Percentiles rank a stretch among this genome's conserved stretches.
Conservation (phyloP, 768 basidiomycete genomes). For the Pisolithus marmoratus region DNA sequence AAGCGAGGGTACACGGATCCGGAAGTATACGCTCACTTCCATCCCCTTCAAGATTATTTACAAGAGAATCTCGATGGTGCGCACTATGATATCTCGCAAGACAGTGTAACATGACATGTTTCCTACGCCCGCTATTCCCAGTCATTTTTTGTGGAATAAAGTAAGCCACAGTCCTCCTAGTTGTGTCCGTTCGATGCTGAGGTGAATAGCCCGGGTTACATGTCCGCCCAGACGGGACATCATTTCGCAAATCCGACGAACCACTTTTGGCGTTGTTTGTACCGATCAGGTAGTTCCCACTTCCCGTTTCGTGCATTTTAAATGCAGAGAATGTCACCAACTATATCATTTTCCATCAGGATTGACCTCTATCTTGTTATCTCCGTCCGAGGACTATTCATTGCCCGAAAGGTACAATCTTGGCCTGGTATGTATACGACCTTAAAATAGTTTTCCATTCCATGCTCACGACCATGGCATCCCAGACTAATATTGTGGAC, state of each 20-base stretch:
- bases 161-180: constrained; percentile 31
- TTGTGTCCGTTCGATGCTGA: not conserved
- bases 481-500: constrained; percentile 70
- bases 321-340: not conserved
- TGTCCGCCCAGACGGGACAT: constrained; percentile 65
- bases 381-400: constrained; percentile 53
- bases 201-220: constrained; percentile 53
- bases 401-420: constrained; percentile 54
- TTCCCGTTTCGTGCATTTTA: not conserved
- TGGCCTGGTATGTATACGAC: constrained; percentile 51
- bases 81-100: too few species aligned
- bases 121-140: constrained; percentile 20
- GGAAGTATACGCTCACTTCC: constrained; percentile 47
- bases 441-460: not conserved
- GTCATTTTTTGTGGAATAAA: constrained; percentile 87
- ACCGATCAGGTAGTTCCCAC: constrained; percentile 48
- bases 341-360: constrained; percentile 30
- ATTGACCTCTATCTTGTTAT: constrained; percentile 47
- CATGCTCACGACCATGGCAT: not conserved
- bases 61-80: constrained; percentile 51
- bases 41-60: constrained; percentile 48
- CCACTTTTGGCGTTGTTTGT: constrained; percentile 75
- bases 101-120: constrained; percentile 9
- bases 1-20: constrained; percentile 46
- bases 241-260: constrained; percentile 79